Evolutionary conservation across 495 filamentous ascomycete species (phyloP).

Genomic region (Xylaria grammica): DNA sequence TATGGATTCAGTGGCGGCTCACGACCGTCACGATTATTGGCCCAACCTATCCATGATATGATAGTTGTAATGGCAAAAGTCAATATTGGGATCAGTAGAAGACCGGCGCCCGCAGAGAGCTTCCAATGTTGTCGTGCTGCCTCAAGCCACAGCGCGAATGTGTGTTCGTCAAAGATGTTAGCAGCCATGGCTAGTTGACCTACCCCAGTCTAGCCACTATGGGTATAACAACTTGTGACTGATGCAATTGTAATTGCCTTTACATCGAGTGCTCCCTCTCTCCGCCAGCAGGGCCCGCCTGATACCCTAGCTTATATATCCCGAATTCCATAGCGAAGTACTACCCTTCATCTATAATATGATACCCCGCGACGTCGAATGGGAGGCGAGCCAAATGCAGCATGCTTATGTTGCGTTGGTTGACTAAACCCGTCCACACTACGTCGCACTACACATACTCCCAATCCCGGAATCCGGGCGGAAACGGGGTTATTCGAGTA

Average conservation of each 20-base stretch:
- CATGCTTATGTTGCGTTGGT: not conserved
- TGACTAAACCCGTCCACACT: not conserved
- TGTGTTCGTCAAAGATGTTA: not conserved
- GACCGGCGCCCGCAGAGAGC: not conserved
- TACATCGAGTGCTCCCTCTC: not conserved
- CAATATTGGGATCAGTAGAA: not conserved
- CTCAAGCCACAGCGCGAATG: not conserved
- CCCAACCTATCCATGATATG: not conserved
- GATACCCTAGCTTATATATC: not conserved
- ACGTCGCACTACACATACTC: too few species aligned
- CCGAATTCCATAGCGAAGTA: not conserved
- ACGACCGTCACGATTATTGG: too few species aligned
- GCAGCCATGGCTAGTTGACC: not conserved
- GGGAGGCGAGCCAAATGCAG: not conserved
- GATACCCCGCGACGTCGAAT: too few species aligned
- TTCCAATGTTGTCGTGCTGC: not conserved
- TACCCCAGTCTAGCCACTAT: not conserved
- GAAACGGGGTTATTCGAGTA: too few species aligned
- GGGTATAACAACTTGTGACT: not conserved
- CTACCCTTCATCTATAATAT: too few species aligned
- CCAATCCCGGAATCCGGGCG: too few species aligned
- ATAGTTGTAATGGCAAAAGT: not conserved
- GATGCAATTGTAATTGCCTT: not conserved
- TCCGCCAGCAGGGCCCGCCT: not conserved
- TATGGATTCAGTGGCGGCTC: conserved; percentile 3